Evolutionary conservation across 352 stramenopile genomes (phyloP).

Genomic region (Pythium dissotocum): DNA sequence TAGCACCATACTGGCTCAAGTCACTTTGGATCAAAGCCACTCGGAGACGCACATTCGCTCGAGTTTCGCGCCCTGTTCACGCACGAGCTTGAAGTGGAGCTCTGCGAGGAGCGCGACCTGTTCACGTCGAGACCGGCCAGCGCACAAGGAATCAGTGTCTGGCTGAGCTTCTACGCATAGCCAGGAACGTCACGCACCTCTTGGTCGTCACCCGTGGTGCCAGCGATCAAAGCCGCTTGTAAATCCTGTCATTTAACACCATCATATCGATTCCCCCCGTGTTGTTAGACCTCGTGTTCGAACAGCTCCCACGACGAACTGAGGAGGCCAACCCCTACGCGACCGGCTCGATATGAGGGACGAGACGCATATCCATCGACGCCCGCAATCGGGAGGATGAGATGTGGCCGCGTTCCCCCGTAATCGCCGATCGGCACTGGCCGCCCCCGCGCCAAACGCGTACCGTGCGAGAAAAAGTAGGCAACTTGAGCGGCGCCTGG

Average conservation of each 20-base stretch:
- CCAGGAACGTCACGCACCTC: constrained; percentile 39
- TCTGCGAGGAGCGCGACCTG: constrained; percentile 75
- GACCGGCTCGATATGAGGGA: neutral
- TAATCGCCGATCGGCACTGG: constrained; percentile 6
- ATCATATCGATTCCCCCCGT: constrained; percentile 17
- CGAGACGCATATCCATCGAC: constrained; percentile 15
- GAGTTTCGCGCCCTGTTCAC: constrained; percentile 76
- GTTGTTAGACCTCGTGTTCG: constrained; percentile 10
- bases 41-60: constrained; percentile 67
- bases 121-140: neutral
- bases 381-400: constrained; percentile 19
- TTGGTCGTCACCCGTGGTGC: constrained; percentile 38
- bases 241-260: constrained; percentile 46
- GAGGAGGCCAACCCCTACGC: constrained; percentile 6
- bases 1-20: neutral
- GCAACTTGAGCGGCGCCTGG: constrained; percentile 66
- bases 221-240: constrained; percentile 57
- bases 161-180: constrained; percentile 5
- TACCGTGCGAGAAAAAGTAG: constrained; percentile 77
- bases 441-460: constrained; percentile 11
- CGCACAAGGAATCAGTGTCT: constrained; percentile 9
- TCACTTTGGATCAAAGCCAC: constrained; percentile 5
- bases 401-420: constrained; percentile 16
- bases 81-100: constrained; percentile 78
- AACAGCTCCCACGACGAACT: neutral